A percentile compares a stretch with the other conserved stretches of the same genome.
Evolutionary conservation across 768 basidiomycete genomes (phyloP).

Genomic region (Boletus tomentosulus): DNA sequence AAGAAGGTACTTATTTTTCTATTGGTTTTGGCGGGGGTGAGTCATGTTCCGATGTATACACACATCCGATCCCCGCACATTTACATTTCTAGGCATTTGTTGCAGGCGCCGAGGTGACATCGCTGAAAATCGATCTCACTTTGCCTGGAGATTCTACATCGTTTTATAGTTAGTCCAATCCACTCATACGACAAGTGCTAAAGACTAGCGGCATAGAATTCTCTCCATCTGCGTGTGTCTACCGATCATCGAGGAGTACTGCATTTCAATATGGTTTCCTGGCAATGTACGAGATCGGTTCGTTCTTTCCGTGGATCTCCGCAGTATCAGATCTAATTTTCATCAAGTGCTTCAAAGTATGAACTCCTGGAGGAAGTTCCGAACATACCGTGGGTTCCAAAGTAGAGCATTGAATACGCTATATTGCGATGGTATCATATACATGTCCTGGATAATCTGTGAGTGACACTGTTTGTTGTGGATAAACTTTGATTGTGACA

Average conservation of each 20-base stretch:
- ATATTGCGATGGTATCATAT: constrained; percentile 26
- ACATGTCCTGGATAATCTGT: constrained; percentile 25
- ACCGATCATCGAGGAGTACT: constrained; percentile 12
- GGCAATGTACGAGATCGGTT: constrained; percentile 21
- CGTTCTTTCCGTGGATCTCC: not conserved
- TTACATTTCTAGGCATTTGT: constrained; percentile 12
- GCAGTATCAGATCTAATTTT: not conserved
- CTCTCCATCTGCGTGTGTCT: constrained; percentile 17
- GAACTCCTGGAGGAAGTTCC: constrained; percentile 22
- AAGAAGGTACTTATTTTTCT: constrained; percentile 14
- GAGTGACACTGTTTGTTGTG: not conserved
- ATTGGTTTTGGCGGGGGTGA: constrained; percentile 16
- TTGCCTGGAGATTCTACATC: constrained; percentile 16
- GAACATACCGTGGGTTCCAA: constrained; percentile 16
- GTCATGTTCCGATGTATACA: not conserved
- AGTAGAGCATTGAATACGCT: constrained; percentile 19
- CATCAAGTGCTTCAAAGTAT: constrained; percentile 23
- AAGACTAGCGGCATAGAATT: constrained; percentile 8
- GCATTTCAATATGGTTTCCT: constrained; percentile 13
- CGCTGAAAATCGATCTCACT: constrained; percentile 2
- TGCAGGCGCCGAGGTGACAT: constrained; percentile 10
- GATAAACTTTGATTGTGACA: not conserved
- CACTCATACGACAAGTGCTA: not conserved
- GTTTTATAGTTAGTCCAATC: constrained; percentile 16
- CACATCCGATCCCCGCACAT: not conserved